Conservation (phyloP, 768 basidiomycete species). For the Leccinum incarnatum region DNA sequence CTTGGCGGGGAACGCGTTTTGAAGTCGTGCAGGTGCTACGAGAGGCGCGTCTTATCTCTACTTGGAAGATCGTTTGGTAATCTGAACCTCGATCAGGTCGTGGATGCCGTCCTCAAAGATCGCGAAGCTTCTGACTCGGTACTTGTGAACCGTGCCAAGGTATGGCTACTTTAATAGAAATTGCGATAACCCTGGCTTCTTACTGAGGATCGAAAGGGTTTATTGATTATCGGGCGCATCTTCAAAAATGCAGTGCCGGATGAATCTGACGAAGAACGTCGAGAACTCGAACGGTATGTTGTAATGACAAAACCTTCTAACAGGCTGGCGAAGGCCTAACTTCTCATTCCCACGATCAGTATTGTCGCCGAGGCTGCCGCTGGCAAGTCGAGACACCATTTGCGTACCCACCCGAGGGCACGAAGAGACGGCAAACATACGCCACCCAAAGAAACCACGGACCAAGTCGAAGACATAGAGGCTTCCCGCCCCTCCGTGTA, state of each 20-base stretch:
- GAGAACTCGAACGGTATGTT: conserved; percentile 86
- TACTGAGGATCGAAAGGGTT: conserved; percentile 47
- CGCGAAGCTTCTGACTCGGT: conserved; percentile 66
- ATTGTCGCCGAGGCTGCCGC: conserved; percentile 86
- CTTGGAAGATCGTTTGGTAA: conserved; percentile 1
- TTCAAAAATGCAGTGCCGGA: conserved; percentile 86
- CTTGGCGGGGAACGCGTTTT: conserved; percentile 95
- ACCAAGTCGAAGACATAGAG: conserved; percentile 23
- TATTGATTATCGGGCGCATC: conserved; percentile 86
- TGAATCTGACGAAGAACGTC: conserved; percentile 88
- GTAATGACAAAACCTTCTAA: neutral
- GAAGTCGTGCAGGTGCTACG: conserved; percentile 91
- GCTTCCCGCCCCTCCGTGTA: conserved; percentile 12
- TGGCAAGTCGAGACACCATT: conserved; percentile 60
- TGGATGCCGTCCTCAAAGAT: conserved; percentile 85
- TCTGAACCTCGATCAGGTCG: conserved; percentile 44
- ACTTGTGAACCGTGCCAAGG: conserved; percentile 83
- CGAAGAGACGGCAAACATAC: conserved; percentile 39
- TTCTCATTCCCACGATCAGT: conserved; percentile 35
- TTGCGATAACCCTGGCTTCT: neutral
- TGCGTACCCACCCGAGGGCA: conserved; percentile 27
- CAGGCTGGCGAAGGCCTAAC: conserved; percentile 2
- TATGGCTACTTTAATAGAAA: conserved; percentile 27
- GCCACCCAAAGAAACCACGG: conserved; percentile 32
- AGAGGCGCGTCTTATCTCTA: conserved; percentile 40